phyloP scores from a whole-genome alignment of 2,329 filamentous ascomycete species.

The Cladosporium sp. region DNA sequence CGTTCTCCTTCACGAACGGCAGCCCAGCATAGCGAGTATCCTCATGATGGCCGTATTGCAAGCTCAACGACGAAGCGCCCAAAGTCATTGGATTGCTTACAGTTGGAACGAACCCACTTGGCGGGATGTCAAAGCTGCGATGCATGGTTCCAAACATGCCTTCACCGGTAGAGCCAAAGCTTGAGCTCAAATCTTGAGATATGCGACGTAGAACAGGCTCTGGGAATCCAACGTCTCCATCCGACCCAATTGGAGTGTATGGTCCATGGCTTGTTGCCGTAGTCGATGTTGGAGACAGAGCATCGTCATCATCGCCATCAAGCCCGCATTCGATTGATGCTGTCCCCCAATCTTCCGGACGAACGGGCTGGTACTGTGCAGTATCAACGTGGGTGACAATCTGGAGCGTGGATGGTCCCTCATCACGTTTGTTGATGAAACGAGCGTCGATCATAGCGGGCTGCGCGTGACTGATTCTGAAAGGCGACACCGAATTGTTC shows the following conservation, averaged over 20 bases:
- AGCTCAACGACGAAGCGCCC: neutral
- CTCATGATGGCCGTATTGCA: neutral
- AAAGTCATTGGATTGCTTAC: neutral
- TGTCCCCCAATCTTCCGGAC: neutral
- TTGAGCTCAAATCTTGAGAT: neutral
- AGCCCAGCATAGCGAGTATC: neutral
- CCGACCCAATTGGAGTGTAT: neutral
- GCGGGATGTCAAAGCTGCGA: neutral
- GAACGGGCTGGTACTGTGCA: neutral
- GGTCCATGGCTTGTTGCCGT: neutral
- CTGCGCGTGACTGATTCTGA: neutral
- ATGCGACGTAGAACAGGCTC: neutral
- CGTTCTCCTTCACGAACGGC: neutral
- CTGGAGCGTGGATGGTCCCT: neutral
- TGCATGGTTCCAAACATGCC: neutral
- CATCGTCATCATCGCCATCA: neutral
- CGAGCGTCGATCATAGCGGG: neutral
- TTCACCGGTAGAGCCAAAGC: neutral
- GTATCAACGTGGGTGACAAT: conserved; percentile 3
- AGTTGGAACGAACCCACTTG: neutral
- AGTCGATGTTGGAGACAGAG: conserved; percentile 1
- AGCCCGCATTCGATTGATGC: neutral
- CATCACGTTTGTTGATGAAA: neutral
- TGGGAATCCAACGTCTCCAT: neutral
- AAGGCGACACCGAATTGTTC: neutral